Evolutionary conservation across 208 protist genomes (phyloP).

Genomic region (Lotmaria passim): DNA sequence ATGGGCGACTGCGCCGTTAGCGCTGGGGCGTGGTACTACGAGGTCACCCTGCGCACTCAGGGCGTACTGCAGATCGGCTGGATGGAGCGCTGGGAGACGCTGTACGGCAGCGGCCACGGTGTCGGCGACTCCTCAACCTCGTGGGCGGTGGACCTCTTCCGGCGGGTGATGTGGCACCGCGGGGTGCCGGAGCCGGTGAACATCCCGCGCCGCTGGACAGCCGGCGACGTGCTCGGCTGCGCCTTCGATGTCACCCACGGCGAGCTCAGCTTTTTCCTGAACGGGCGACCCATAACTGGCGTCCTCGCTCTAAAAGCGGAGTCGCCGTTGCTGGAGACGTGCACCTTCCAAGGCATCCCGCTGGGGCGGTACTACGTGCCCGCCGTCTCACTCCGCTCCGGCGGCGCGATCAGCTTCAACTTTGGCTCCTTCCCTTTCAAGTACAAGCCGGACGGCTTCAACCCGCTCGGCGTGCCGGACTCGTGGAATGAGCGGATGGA

Average conservation of each 20-base stretch:
- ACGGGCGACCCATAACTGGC: slow-evolving; percentile 73
- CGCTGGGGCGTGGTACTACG: slow-evolving; percentile 91
- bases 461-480: slow-evolving; percentile 86
- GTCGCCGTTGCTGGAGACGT: slow-evolving; percentile 35
- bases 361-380: slow-evolving; percentile 61
- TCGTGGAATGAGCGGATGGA: slow-evolving; percentile 93
- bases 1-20: slow-evolving; percentile 78
- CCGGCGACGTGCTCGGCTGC: slow-evolving; percentile 91
- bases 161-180: slow-evolving; percentile 87
- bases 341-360: slow-evolving; percentile 52
- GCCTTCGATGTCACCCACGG: slow-evolving; percentile 73
- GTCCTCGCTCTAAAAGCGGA: slow-evolving; percentile 20
- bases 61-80: slow-evolving; percentile 94
- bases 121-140: slow-evolving; percentile 87
- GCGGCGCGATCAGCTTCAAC: slow-evolving; percentile 87
- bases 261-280: slow-evolving; percentile 86
- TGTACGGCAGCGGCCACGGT: slow-evolving; percentile 39
- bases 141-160: slow-evolving; percentile 90
- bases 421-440: slow-evolving; percentile 88
- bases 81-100: slow-evolving; percentile 45
- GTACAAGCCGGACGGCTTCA: slow-evolving; percentile 90
- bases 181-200: slow-evolving; percentile 64
- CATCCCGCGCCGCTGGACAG: slow-evolving; percentile 71
- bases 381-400: slow-evolving; percentile 83
- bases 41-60: slow-evolving; percentile 88